phyloP scores from a whole-genome alignment of 164 flowering plant genomes.

The Brasenia schreberi region DNA sequence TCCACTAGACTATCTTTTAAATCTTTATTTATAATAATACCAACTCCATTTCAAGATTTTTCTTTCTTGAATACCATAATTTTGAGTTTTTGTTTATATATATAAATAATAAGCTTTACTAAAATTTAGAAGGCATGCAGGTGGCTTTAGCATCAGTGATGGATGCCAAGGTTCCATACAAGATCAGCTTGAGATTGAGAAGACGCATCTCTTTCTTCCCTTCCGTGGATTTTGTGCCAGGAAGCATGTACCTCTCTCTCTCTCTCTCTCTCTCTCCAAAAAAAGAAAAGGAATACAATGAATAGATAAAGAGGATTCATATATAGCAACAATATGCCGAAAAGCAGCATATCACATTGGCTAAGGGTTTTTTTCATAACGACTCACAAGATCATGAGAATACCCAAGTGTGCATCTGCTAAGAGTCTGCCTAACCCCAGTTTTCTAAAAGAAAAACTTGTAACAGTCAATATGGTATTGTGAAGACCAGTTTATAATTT shows the following conservation, averaged over 20 bases:
- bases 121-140: constrained; percentile 1
- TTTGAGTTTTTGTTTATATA: not conserved
- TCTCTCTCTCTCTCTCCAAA: not conserved
- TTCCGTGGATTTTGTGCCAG: constrained; percentile 21
- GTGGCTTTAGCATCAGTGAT: constrained; percentile 2
- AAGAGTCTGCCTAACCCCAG: not conserved
- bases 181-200: constrained; percentile 8
- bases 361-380: no score
- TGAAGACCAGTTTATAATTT: no score
- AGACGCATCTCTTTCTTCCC: constrained; percentile 14
- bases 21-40: no score
- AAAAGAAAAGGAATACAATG: not conserved
- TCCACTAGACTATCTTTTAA: no score
- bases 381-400: not conserved
- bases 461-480: no score
- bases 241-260: constrained; percentile 11
- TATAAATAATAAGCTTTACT: not conserved
- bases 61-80: no score
- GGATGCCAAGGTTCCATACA: not conserved
- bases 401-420: not conserved
- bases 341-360: no score
- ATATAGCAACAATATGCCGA: no score
- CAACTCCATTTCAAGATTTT: no score
- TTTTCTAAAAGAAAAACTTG: no score
- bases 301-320: no score